These are phyloP conservation scores for Aspergillus panamensis DNA, from an alignment of 495 filamentous ascomycete species.

Conservation along the genomic window DNA sequence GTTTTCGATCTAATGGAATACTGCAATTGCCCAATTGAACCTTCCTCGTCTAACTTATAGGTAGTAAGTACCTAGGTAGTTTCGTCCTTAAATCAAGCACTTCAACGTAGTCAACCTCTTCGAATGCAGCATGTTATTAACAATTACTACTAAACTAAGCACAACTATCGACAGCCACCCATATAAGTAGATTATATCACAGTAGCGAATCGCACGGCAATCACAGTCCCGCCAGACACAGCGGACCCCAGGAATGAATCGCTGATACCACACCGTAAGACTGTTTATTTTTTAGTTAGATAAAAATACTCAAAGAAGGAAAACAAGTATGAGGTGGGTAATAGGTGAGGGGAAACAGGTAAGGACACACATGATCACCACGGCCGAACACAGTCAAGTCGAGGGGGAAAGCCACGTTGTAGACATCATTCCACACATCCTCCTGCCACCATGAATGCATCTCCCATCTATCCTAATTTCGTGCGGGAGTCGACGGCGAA, in stretches of 20 bases:
- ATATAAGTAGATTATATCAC: background rate
- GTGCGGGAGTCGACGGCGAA: slow-evolving; percentile 23
- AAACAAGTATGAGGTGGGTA: background rate
- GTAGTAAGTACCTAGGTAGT: too few species aligned
- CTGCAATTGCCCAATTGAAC: background rate
- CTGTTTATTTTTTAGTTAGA: slow-evolving; percentile 11
- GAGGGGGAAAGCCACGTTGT: slow-evolving; percentile 24
- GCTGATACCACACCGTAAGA: slow-evolving; percentile 35
- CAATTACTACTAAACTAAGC: background rate
- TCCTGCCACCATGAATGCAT: slow-evolving; percentile 35
- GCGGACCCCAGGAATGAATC: slow-evolving; percentile 8
- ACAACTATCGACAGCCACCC: background rate
- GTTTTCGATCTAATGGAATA: background rate
- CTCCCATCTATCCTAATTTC: slow-evolving; percentile 26
- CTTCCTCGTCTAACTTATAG: too few species aligned
- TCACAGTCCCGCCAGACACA: slow-evolving; percentile 5
- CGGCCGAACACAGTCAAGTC: slow-evolving; percentile 37
- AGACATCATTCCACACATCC: slow-evolving; percentile 37
- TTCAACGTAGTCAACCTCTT: too few species aligned
- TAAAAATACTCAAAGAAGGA: background rate
- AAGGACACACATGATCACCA: slow-evolving; percentile 26
- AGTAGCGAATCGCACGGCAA: background rate
- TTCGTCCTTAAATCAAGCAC: too few species aligned
- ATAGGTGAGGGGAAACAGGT: background rate
- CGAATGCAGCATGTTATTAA: background rate